Evolutionary conservation across 1,284 basidiomycete species (phyloP), one percentile per base, ranked within the genome.

Genomic region (Lentinula novae-zelandiae): DNA sequence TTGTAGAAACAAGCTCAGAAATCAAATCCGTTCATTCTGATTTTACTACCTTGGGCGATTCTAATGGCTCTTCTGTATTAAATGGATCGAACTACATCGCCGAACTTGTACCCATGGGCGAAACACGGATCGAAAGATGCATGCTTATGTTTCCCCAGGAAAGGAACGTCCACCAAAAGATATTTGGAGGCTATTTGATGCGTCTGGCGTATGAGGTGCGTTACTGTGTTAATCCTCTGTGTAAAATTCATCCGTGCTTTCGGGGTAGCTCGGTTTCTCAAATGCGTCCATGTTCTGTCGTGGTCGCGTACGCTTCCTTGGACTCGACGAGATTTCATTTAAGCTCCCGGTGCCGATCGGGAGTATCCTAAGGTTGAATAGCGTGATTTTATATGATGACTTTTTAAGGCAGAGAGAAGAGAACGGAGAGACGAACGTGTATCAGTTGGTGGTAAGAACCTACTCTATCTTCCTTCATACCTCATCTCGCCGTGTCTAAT

Each of bases 141-240:
- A 80, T 87, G 78, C 75, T 92, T 57, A 93, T 93, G 89, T 92
- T 92, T 70, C 91, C 92, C 0, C 91, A 93, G 75, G 90, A 92
- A 70, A 80, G 91, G 68, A 93, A 94, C 86, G 89, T 63, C 2
- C 91, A 93, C 70, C 87, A 88, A 65, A 93, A 93, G 70, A 81
- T 93, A 8, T 93, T 93, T 68, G 90, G 90, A 61, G 79, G 79
- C 36, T 79, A 79, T 63, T 66, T 81, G 44, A 81, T 81, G 79
- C 76, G 85, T 22, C 75, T 90, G 51, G 89, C 86, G 3, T 86
- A 89, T 65, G 87, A 89, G 74, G 83, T 86, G 36, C 5, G 57
- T 38, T 56, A 46, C 36, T 12, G 13, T 3, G 27, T 55, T 36
- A 5, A 46, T 39, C 40, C 6, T 15, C 5, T 46, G 7, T 8